A percentile compares a stretch with the other conserved stretches of the same genome.
Evolutionary conservation across 2,329 filamentous ascomycete species (phyloP).

Genomic region (Diaporthe batatas): DNA sequence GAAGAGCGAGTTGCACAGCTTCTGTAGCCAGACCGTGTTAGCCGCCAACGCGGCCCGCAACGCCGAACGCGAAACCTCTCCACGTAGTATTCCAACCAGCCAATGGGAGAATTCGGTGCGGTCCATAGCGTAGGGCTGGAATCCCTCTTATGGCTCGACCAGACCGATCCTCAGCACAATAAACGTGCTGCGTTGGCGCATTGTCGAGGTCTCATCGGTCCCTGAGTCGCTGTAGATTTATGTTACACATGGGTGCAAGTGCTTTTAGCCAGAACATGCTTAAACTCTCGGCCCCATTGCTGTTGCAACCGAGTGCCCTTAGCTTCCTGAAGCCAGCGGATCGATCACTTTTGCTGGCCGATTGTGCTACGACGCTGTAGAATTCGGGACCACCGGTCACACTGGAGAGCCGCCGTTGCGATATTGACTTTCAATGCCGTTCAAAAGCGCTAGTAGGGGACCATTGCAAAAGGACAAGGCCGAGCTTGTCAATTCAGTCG

Average conservation of each 20-base stretch:
- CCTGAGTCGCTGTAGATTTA: constrained; percentile 32
- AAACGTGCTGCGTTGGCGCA: constrained; percentile 28
- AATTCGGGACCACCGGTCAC: neutral
- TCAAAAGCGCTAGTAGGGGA: neutral
- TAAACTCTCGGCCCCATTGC: constrained; percentile 25
- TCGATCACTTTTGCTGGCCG: constrained; percentile 27
- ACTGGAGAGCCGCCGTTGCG: neutral
- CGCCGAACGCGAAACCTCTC: constrained; percentile 15
- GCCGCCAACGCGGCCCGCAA: constrained; percentile 35
- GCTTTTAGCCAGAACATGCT: constrained; percentile 32
- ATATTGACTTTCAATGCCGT: neutral
- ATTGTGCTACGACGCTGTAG: constrained; percentile 25
- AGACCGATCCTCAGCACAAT: constrained; percentile 14
- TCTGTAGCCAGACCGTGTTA: constrained; percentile 17
- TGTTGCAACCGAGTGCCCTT: constrained; percentile 16
- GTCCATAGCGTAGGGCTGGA: constrained; percentile 28
- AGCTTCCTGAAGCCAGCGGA: constrained; percentile 27
- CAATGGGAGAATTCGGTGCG: constrained; percentile 23
- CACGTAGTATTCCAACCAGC: constrained; percentile 4
- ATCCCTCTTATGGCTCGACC: constrained; percentile 15
- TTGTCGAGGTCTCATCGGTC: constrained; percentile 30
- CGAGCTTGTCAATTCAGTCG: neutral
- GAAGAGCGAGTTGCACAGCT: constrained; percentile 25
- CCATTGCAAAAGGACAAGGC: neutral
- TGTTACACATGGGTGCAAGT: constrained; percentile 17